Conservation (phyloP, 495 filamentous ascomycete genomes). For the Penicillium egyptiacum region DNA sequence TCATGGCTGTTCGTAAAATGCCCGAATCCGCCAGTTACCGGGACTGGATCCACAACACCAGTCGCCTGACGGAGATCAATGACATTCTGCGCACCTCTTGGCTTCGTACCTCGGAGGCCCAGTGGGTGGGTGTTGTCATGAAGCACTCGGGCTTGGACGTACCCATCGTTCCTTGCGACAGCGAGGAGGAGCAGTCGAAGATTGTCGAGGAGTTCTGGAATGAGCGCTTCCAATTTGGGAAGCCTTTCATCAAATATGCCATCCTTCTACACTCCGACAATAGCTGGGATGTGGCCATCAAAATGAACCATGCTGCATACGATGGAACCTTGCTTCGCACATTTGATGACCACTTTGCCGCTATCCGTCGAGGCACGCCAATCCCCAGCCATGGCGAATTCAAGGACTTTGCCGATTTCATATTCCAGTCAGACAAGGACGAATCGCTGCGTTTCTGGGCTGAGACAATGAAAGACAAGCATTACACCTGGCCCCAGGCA, state of each 20-base stretch:
- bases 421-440: constrained; percentile 7
- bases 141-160: constrained; percentile 7
- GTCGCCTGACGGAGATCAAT: constrained; percentile 15
- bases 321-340: constrained; percentile 26
- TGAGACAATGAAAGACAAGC: constrained; percentile 10
- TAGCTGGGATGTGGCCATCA: constrained; percentile 16
- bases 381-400: constrained; percentile 12
- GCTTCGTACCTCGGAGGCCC: neutral
- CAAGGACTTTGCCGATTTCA: constrained; percentile 20
- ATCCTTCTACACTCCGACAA: constrained; percentile 16
- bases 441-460: constrained; percentile 17
- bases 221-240: constrained; percentile 15
- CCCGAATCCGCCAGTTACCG: neutral
- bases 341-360: constrained; percentile 24
- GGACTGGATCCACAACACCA: constrained; percentile 17
- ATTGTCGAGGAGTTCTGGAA: constrained; percentile 18
- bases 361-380: constrained; percentile 9
- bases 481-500: constrained; percentile 8
- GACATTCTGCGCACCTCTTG: constrained; percentile 24
- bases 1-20: constrained; percentile 22
- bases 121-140: constrained; percentile 18
- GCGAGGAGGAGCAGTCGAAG: constrained; percentile 7
- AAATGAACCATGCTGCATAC: constrained; percentile 25
- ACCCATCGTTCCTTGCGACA: constrained; percentile 8
- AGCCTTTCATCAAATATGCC: constrained; percentile 20